Conservation (phyloP, 2,329 filamentous ascomycete species). For the Penicillium sp. region DNA sequence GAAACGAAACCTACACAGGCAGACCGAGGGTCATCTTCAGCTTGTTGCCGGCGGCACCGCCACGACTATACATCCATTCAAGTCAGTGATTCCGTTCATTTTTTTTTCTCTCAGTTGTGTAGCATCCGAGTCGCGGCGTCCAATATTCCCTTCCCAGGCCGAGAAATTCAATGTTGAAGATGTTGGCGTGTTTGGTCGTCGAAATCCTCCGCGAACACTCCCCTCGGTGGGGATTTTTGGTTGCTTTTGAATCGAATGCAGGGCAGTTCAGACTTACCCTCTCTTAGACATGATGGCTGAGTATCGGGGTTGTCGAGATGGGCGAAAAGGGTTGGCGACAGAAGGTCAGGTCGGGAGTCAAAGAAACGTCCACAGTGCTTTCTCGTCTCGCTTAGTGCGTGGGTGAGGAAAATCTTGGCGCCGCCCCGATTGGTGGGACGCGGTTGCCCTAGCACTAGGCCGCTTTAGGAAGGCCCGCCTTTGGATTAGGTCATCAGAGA, state of each 20-base stretch:
- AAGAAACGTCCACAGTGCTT: conserved; percentile 33
- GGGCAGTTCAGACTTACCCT: conserved; percentile 46
- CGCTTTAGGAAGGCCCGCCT: conserved; percentile 16
- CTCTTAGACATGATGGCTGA: conserved; percentile 54
- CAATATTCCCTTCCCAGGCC: conserved; percentile 5
- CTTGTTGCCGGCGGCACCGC: conserved; percentile 99
- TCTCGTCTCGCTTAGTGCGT: conserved; percentile 47
- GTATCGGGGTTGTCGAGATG: conserved; percentile 44
- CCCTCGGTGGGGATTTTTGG: conserved; percentile 7
- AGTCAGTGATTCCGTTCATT: conserved; percentile 25
- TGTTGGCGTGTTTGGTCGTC: conserved; percentile 13
- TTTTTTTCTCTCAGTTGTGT: conserved; percentile 5
- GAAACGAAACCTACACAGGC: conserved; percentile 85
- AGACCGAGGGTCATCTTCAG: conserved; percentile 99
- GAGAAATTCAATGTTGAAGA: conserved; percentile 16
- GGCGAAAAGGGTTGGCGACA: conserved; percentile 38
- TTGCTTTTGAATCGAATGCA: conserved; percentile 18
- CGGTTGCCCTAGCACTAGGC: conserved; percentile 44
- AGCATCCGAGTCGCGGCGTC: conserved; percentile 8
- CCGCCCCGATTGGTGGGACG: conserved; percentile 27
- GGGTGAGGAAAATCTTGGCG: conserved; percentile 48
- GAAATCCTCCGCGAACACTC: conserved; percentile 19
- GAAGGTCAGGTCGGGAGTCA: conserved; percentile 32
- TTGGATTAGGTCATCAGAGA: neutral
- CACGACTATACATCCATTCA: conserved; percentile 51